Evolutionary conservation across 306 rosid species (phyloP).

Genomic region (Cucurbita ficifolia): DNA sequence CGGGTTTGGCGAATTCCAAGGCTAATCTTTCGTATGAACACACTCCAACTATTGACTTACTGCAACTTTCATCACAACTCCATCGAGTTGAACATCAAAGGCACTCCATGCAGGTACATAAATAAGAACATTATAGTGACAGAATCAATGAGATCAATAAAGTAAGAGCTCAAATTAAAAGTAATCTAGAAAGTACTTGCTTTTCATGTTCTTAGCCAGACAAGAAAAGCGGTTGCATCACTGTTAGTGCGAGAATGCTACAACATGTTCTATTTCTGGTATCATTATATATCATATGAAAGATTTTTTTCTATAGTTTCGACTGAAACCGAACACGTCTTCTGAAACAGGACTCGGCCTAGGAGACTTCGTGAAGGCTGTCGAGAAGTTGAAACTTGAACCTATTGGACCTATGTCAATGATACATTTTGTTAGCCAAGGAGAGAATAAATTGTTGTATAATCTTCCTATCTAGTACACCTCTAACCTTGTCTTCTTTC

Average conservation of each 20-base stretch:
- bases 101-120: slow-evolving; percentile 36
- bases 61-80: slow-evolving; percentile 78
- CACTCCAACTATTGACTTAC: slow-evolving; percentile 60
- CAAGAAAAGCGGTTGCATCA: background rate
- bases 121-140: slow-evolving; percentile 21
- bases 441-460: slow-evolving; percentile 1
- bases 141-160: background rate
- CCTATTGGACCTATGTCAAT: background rate
- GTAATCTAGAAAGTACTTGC: background rate
- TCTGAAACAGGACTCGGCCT: slow-evolving; percentile 1
- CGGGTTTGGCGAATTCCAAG: slow-evolving; percentile 29
- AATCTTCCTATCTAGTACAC: slow-evolving; percentile 3
- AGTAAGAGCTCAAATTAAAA: background rate
- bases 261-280: background rate
- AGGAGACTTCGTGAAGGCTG: background rate
- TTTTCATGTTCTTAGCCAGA: background rate
- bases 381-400: background rate
- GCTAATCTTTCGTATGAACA: slow-evolving; percentile 29
- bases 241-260: background rate
- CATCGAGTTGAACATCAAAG: slow-evolving; percentile 67
- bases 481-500: slow-evolving; percentile 1
- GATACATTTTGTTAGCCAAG: slow-evolving; percentile 7
- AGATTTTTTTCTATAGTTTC: background rate
- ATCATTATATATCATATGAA: background rate
- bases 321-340: background rate